Percentiles rank a stretch among this genome's conserved stretches.
Conservation (phyloP, 441 rosid species). For the Theobroma grandiflorum region DNA sequence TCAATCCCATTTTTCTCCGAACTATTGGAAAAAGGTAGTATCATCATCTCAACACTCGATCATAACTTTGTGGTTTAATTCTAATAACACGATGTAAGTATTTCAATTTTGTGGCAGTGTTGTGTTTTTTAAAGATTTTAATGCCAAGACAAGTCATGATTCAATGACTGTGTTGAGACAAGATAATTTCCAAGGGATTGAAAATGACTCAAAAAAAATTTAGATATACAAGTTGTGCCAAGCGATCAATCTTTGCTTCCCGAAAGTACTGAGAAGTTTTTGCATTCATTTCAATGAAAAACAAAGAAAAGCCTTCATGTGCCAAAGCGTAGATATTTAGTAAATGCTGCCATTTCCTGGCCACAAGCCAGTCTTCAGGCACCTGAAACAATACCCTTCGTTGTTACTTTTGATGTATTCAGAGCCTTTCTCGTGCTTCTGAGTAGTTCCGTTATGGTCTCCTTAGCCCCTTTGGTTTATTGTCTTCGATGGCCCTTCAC, state of each 20-base stretch:
- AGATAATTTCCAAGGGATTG: no score
- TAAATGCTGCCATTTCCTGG: neutral
- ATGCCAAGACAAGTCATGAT: no score
- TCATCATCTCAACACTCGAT: no score
- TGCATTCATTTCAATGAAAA: neutral
- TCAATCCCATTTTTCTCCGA: neutral
- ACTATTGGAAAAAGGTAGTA: no score
- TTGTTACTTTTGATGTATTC: constrained; percentile 28
- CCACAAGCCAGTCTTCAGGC: constrained; percentile 9
- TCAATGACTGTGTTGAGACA: no score
- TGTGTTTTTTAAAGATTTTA: no score
- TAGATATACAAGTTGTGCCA: neutral
- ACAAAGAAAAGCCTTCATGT: neutral
- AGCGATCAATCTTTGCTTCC: neutral
- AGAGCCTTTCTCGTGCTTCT: constrained; percentile 32
- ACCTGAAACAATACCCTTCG: constrained; percentile 18
- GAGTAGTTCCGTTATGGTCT: constrained; percentile 32
- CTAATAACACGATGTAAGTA: no score
- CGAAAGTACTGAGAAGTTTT: neutral
- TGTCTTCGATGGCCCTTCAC: constrained; percentile 25
- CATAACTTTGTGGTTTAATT: no score
- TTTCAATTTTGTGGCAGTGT: no score
- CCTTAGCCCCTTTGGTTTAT: constrained; percentile 22
- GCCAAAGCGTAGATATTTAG: neutral
- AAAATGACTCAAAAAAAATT: no score